Percentiles rank a stretch among this genome's conserved stretches.
Conservation (phyloP, 192 early-diverging fungal genomes). For the Backusella mclennaniae region DNA sequence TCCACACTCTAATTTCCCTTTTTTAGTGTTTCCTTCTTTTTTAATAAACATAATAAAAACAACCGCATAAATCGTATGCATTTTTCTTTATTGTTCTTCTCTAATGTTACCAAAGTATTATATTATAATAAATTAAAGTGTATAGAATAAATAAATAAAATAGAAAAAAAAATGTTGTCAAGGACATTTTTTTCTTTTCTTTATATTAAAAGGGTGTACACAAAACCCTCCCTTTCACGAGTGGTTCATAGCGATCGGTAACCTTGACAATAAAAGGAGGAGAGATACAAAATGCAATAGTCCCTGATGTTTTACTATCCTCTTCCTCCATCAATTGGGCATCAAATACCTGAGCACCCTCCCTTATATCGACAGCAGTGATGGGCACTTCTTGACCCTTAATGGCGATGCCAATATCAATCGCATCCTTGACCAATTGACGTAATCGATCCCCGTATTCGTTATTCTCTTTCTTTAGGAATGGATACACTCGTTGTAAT, state of each 20-base stretch:
- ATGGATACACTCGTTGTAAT: constrained; percentile 25
- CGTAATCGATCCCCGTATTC: constrained; percentile 21
- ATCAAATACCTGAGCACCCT: constrained; percentile 26
- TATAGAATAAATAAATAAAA: background rate
- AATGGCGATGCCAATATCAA: constrained; percentile 22
- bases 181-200: background rate
- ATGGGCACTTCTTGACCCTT: constrained; percentile 36
- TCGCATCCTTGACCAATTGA: constrained; percentile 25
- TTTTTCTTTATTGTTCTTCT: background rate
- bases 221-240: constrained; percentile 23
- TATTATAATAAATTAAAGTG: too few relatives aligned
- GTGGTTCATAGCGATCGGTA: background rate
- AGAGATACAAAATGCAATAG: constrained; percentile 29
- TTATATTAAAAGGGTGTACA: background rate
- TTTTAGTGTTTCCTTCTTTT: background rate
- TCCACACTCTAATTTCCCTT: background rate
- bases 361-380: constrained; percentile 22
- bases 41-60: background rate
- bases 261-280: constrained; percentile 29
- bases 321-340: constrained; percentile 25
- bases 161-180: background rate
- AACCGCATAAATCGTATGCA: background rate
- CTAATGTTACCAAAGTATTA: too few relatives aligned
- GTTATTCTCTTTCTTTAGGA: background rate
- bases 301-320: constrained; percentile 13